Percentiles rank a stretch among this genome's conserved stretches.
These are phyloP conservation scores for Aspergillus sparsus DNA, from an alignment of 495 filamentous ascomycete genomes.

Conservation along the genomic window DNA sequence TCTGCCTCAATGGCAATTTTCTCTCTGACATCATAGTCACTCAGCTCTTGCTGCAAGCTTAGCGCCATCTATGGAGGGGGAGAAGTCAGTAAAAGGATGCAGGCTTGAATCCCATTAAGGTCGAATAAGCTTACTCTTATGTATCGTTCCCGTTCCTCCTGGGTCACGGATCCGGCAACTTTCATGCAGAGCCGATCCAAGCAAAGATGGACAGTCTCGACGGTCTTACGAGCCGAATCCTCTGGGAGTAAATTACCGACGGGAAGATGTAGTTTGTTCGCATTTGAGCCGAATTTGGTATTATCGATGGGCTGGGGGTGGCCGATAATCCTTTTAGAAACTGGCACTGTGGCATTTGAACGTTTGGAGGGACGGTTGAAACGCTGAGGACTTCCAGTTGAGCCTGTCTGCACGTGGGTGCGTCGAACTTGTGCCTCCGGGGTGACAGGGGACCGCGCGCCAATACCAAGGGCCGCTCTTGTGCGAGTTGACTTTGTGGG, in stretches of 20 bases:
- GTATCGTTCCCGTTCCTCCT: slow-evolving; percentile 19
- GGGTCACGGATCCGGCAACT: slow-evolving; percentile 9
- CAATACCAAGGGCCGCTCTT: slow-evolving; percentile 8
- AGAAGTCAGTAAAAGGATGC: slow-evolving; percentile 5
- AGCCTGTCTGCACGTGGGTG: slow-evolving; percentile 11
- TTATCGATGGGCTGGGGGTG: not conserved
- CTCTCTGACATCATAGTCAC: slow-evolving; percentile 18
- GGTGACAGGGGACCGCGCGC: not conserved
- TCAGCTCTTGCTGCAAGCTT: slow-evolving; percentile 19
- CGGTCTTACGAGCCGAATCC: not conserved
- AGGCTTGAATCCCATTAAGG: not conserved
- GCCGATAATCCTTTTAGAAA: not conserved
- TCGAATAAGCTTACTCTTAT: slow-evolving; percentile 21
- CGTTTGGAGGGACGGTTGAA: not conserved
- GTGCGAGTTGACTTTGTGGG: slow-evolving; percentile 23
- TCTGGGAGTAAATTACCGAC: not conserved
- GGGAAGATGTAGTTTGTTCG: not conserved
- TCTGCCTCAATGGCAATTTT: slow-evolving; percentile 19
- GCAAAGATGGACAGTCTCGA: slow-evolving; percentile 10
- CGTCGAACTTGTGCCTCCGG: slow-evolving; percentile 12
- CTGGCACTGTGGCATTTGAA: not conserved
- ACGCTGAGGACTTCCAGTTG: slow-evolving; percentile 24
- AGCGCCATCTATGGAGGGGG: slow-evolving; percentile 20
- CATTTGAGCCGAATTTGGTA: not conserved
- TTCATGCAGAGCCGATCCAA: slow-evolving; percentile 18